These are phyloP conservation scores for Fusarium tupiense DNA, from an alignment of 2,329 filamentous ascomycete species.

Conservation along the genomic window DNA sequence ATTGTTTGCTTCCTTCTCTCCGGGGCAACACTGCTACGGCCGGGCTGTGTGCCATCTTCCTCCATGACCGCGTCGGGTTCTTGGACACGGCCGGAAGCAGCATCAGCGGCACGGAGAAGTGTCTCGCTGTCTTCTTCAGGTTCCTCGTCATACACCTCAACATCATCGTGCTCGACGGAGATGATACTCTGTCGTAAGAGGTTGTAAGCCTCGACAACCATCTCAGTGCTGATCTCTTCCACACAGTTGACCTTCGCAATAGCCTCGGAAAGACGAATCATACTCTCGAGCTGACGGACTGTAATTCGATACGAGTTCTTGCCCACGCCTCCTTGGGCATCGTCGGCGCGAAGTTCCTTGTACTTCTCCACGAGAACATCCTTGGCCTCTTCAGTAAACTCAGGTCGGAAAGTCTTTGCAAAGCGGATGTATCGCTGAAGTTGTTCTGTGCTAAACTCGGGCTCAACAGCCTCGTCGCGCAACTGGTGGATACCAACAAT, in stretches of 20 bases:
- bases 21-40: constrained; percentile 50
- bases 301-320: constrained; percentile 98
- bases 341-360: constrained; percentile 92
- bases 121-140: constrained; percentile 57
- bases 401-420: constrained; percentile 90
- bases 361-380: constrained; percentile 88
- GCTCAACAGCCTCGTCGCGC: constrained; percentile 88
- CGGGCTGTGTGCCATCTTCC: constrained; percentile 49
- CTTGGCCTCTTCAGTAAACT: constrained; percentile 90
- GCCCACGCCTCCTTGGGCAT: constrained; percentile 92
- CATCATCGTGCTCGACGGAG: constrained; percentile 95
- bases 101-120: constrained; percentile 54
- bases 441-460: constrained; percentile 96
- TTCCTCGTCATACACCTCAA: constrained; percentile 85
- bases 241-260: constrained; percentile 98
- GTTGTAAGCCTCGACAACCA: constrained; percentile 92
- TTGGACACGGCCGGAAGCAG: constrained; percentile 56
- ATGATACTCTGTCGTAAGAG: constrained; percentile 95
- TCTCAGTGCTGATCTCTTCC: constrained; percentile 83
- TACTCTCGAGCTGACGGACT: constrained; percentile 91
- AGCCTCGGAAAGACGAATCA: constrained; percentile 96
- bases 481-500: constrained; percentile 95
- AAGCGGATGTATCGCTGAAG: constrained; percentile 97
- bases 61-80: constrained; percentile 58
- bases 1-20: constrained; percentile 79